Evolutionary conservation across 306 rosid genomes (phyloP), one percentile per base, ranked within the genome.

Genomic region (Lotus japonicus): DNA sequence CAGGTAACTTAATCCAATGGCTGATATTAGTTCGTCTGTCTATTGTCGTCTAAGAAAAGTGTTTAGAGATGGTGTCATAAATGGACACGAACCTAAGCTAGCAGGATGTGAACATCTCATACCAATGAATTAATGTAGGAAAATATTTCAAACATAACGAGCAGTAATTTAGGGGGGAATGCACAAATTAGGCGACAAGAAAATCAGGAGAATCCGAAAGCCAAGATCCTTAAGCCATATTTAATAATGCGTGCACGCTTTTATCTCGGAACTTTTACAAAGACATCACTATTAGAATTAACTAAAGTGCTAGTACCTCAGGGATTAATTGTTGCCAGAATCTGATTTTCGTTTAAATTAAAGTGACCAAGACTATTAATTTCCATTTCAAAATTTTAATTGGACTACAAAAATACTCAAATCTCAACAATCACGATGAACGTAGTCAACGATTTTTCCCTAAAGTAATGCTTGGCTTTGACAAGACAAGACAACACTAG

Each of bases 391-490:
- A 64, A 54, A 9, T 17, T 33, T 72, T n/a, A n/a, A n/a, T n/a
- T 50, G 17, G 5, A 19, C 50, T 52, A 12, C 19, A 33, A 4
- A 9, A 18, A 41, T 0, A 26, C 4, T 26, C 1, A 36, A 21
- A 14, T 46, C 10, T 35, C 15, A 17, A 31, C 11, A 43, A 44
- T 17, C 41, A 60, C 51, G 7, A 13, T 52, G 61, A 31, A 60
- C 61, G 33, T 45, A 44, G 75, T 72, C 66, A 78, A 71, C 53
- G 58, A 48, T 58, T 41, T n/a, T n/a, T n/a, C n/a, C 61, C 60
- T 33, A 48, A 68, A 79, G 69, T 38, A 62, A 68, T 66, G 83
- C 68, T 68, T 61, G 64, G 68, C 79, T 72, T 60, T 72, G 49
- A 46, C 66, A 7, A 51, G 78, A 66, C 67, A 5, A 41, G 49